Percentiles rank a stretch among this genome's conserved stretches.
These are phyloP conservation scores for Ciborinia camelliae DNA, from an alignment of 2,329 filamentous ascomycete species.

Conservation along the genomic window DNA sequence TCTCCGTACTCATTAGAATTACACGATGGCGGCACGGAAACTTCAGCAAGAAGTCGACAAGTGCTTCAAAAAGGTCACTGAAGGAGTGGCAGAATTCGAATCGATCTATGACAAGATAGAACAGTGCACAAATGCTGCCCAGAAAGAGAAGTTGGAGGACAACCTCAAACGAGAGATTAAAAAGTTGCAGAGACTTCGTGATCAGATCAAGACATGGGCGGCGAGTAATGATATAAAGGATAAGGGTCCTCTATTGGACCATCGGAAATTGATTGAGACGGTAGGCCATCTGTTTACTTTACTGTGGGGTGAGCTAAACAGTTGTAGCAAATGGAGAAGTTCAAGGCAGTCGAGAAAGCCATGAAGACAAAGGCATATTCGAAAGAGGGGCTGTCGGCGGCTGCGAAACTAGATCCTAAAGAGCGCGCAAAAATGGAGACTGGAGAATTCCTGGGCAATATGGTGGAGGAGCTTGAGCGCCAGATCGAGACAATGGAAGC, in stretches of 20 bases:
- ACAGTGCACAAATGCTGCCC: conserved; percentile 83
- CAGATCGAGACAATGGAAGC: conserved; percentile 93
- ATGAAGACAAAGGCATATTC: conserved; percentile 99
- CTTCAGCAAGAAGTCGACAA: conserved; percentile 98
- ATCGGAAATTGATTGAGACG: conserved; percentile 95
- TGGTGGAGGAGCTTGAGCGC: conserved; percentile 89
- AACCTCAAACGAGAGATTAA: conserved; percentile 99
- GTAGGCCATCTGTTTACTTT: conserved; percentile 46
- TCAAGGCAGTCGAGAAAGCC: conserved; percentile 99
- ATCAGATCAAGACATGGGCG: conserved; percentile 99
- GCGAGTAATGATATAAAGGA: conserved; percentile 99
- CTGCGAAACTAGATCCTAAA: conserved; percentile 92
- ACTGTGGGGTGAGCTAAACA: conserved; percentile 29
- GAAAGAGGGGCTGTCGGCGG: conserved; percentile 91
- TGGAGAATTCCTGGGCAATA: conserved; percentile 77
- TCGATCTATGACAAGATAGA: conserved; percentile 97
- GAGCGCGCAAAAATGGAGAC: conserved; percentile 91
- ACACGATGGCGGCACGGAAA: conserved; percentile 88
- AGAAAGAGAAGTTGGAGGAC: conserved; percentile 98
- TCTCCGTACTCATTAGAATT: conserved; percentile 26
- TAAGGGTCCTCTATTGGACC: conserved; percentile 90
- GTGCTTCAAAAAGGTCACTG: conserved; percentile 97
- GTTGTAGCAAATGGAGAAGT: conserved; percentile 93
- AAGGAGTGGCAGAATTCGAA: conserved; percentile 90
- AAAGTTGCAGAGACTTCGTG: conserved; percentile 94